Evolutionary conservation across 2,329 filamentous ascomycete genomes (phyloP).

Genomic region (Ceratocystis harringtonii): DNA sequence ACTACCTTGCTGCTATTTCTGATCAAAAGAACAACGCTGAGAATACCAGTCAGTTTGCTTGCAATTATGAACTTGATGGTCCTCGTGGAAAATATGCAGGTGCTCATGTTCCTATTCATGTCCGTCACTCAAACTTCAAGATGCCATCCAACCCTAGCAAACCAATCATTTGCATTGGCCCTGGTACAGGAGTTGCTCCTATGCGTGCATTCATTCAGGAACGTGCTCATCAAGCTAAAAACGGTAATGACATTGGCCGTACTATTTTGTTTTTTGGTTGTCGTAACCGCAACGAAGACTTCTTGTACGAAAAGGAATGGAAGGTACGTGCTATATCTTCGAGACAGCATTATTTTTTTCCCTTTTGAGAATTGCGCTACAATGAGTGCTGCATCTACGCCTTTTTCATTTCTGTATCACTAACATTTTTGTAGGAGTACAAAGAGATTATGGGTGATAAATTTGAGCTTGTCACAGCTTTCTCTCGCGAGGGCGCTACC

Average conservation of each 20-base stretch:
- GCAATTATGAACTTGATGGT: constrained; percentile 74
- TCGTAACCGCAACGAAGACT: constrained; percentile 76
- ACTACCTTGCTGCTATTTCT: constrained; percentile 88
- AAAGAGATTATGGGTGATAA: constrained; percentile 71
- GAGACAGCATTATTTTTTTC: background rate
- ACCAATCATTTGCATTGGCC: constrained; percentile 90
- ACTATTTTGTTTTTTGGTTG: constrained; percentile 93
- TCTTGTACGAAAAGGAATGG: constrained; percentile 84
- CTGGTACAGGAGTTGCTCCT: constrained; percentile 89
- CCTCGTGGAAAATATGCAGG: constrained; percentile 96
- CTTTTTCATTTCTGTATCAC: constrained; percentile 14
- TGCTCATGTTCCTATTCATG: constrained; percentile 84
- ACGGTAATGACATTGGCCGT: constrained; percentile 69
- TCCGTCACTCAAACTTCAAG: constrained; percentile 98
- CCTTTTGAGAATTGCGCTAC: background rate
- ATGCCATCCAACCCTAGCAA: constrained; percentile 87
- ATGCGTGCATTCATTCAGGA: constrained; percentile 95
- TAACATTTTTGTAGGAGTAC: constrained; percentile 48
- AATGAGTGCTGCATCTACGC: background rate
- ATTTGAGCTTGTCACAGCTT: constrained; percentile 82
- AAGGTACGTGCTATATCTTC: constrained; percentile 46
- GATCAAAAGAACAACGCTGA: constrained; percentile 89
- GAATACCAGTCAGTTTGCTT: constrained; percentile 63
- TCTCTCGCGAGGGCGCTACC: constrained; percentile 72
- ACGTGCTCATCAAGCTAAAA: constrained; percentile 65